Conservation (phyloP, 208 protist species). For the Balamuthia mandrillaris region DNA sequence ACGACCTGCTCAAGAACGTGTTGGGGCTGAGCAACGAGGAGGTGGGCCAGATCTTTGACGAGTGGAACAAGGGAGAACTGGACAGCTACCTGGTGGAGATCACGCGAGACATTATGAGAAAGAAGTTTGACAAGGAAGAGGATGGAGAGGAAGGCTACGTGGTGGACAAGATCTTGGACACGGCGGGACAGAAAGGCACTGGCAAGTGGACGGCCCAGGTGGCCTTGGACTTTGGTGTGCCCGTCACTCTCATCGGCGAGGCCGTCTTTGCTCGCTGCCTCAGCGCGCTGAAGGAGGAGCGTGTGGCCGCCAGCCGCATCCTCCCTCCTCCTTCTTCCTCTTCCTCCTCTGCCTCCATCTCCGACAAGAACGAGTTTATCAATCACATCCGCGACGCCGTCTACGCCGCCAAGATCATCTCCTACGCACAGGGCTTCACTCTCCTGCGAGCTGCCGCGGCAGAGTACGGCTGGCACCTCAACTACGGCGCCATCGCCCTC, state of each 20-base stretch:
- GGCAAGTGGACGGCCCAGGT: conserved; percentile 71
- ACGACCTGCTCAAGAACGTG: conserved; percentile 78
- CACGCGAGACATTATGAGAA: conserved; percentile 59
- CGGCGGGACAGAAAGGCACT: conserved; percentile 95
- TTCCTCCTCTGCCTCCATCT: not conserved
- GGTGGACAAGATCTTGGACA: conserved; percentile 92
- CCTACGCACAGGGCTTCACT: too few relatives aligned
- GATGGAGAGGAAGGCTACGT: conserved; percentile 61
- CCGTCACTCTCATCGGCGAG: conserved; percentile 85
- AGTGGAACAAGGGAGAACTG: conserved; percentile 92
- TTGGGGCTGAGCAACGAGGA: too few relatives aligned
- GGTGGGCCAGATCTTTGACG: conserved; percentile 83
- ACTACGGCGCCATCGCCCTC: conserved; percentile 67
- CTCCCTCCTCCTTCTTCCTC: conserved; percentile 21
- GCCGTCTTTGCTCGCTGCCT: conserved; percentile 88
- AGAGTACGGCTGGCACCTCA: conserved; percentile 67
- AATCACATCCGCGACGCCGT: conserved; percentile 72
- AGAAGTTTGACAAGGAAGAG: conserved; percentile 81
- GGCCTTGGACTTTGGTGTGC: conserved; percentile 85
- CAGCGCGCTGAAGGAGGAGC: conserved; percentile 82
- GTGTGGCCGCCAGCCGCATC: conserved; percentile 66
- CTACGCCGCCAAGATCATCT: conserved; percentile 62
- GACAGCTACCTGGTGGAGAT: conserved; percentile 97
- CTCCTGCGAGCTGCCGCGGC: too few relatives aligned
- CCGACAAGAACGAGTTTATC: conserved; percentile 60